Evolutionary conservation across 2,329 filamentous ascomycete genomes (phyloP).

Genomic region (Hymenotorrendiella dingleyae): DNA sequence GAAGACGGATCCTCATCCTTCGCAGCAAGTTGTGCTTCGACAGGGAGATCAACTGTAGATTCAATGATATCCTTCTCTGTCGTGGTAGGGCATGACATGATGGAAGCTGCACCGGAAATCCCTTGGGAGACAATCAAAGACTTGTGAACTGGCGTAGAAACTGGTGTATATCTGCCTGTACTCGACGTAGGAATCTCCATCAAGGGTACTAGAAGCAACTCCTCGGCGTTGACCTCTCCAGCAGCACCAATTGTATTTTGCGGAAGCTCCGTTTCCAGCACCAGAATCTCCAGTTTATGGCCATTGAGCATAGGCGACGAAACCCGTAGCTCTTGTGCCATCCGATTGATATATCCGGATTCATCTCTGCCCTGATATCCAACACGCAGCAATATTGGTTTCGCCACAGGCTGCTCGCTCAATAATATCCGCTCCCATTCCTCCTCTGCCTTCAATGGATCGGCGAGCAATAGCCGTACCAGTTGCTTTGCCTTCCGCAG

Average conservation of each 20-base stretch:
- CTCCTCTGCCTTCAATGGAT: constrained; percentile 57
- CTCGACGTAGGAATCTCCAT: constrained; percentile 63
- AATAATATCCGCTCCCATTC: constrained; percentile 61
- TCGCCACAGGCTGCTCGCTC: constrained; percentile 34
- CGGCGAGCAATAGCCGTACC: constrained; percentile 62
- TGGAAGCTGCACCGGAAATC: constrained; percentile 57
- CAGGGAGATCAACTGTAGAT: constrained; percentile 52
- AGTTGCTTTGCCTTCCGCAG: constrained; percentile 54
- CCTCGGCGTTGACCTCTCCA: constrained; percentile 42
- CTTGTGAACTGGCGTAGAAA: constrained; percentile 80
- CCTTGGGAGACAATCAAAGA: constrained; percentile 70
- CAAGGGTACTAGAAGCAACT: constrained; percentile 68
- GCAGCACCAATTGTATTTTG: constrained; percentile 20
- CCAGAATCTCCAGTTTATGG: constrained; percentile 58
- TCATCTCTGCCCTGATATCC: constrained; percentile 29
- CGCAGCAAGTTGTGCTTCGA: too few species aligned
- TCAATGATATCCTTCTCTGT: constrained; percentile 37
- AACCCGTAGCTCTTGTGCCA: constrained; percentile 54
- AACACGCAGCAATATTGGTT: constrained; percentile 60
- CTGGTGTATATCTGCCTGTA: constrained; percentile 57
- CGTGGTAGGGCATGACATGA: constrained; percentile 36
- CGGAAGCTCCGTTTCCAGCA: constrained; percentile 47
- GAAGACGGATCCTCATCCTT: constrained; percentile 26
- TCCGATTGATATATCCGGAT: constrained; percentile 35
- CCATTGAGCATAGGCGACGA: constrained; percentile 57